Base-by-base conservation (phyloP, 306 rosid species). In the Vicia faba region DNA sequence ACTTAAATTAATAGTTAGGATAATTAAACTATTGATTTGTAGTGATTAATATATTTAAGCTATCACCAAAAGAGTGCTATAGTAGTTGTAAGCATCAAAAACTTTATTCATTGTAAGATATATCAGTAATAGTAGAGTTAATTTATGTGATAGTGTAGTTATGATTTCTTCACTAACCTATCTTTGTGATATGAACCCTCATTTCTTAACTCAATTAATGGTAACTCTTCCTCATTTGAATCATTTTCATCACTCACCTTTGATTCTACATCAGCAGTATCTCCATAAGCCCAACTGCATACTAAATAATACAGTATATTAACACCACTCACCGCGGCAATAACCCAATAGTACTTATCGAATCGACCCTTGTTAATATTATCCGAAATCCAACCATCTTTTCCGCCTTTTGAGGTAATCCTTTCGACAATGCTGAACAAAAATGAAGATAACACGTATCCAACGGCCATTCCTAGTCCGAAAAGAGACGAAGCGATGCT, bases 291-390 rank as follows among this genome's bases (percentile, higher is more conserved):
- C 66, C 48, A 39, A 61, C 66, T 61, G 5, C 66, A 61, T 3
- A 61, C 33, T 38, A 61, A 2, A 61, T 18, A 61, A 61, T 61
- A 61, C 6, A 61, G 6, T 61, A 61, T 19, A 61, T 61, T 61
- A 61, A 61, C 66, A 38, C 31, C 66, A 19, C 66, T 61, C 33
- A 61, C 14, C 13, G 33, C 12, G 16, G 66, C 66, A 61, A 61
- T 19, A 61, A 61, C 11, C 66, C 66, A 61, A 38, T 61, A 61
- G 11, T 61, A 61, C 49, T 61, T 61, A 1, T 61, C 66, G 1
- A 61, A 61, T 10, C 66, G 49, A 61, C 66, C 66, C 66, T 61
- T 61, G 31, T 61, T 61, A 61, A 61, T 61, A 38, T 61, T 61
- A 38, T 61, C 66, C 10, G 49, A 61, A 38, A 61, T 38, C 66